A percentile compares a stretch with the other conserved stretches of the same genome.
Evolutionary conservation across 2,329 filamentous ascomycete species (phyloP).

Genomic region (Fusarium solani-melongenae): DNA sequence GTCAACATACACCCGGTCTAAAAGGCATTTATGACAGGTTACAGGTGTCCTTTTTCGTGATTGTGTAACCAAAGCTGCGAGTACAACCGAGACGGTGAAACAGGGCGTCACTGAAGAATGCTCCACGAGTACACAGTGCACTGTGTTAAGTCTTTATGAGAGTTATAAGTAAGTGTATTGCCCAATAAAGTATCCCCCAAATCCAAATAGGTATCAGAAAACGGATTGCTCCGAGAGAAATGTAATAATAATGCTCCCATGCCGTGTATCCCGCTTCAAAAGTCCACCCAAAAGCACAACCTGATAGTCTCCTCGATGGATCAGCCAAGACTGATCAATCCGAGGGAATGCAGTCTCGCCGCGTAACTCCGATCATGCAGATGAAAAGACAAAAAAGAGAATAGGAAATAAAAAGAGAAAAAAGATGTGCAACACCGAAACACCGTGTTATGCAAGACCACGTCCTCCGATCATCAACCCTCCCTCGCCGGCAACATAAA

Average conservation of each 20-base stretch:
- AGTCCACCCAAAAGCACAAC: slow-evolving; percentile 19
- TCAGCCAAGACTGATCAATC: slow-evolving; percentile 35
- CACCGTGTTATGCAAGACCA: slow-evolving; percentile 39
- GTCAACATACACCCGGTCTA: background rate
- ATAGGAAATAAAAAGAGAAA: slow-evolving; percentile 24
- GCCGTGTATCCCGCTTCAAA: slow-evolving; percentile 11
- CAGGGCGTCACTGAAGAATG: background rate
- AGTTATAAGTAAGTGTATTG: slow-evolving; percentile 12
- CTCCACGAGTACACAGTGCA: background rate
- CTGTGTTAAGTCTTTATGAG: no score
- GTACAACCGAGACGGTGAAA: background rate
- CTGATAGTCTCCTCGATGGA: slow-evolving; percentile 16
- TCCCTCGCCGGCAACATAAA: slow-evolving; percentile 62
- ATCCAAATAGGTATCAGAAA: slow-evolving; percentile 41
- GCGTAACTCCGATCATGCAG: slow-evolving; percentile 35
- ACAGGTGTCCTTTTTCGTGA: background rate
- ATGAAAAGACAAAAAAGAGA: slow-evolving; percentile 13
- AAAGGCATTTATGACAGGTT: background rate
- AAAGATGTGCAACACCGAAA: slow-evolving; percentile 24
- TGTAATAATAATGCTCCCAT: slow-evolving; percentile 24
- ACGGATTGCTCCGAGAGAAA: slow-evolving; percentile 36
- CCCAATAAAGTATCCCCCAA: slow-evolving; percentile 6
- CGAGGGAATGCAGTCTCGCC: slow-evolving; percentile 25
- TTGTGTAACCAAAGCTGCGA: background rate
- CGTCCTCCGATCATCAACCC: slow-evolving; percentile 1